These are phyloP conservation scores for Daldinia eschscholtzii DNA, from an alignment of 2,329 filamentous ascomycete genomes.

Conservation along the genomic window DNA sequence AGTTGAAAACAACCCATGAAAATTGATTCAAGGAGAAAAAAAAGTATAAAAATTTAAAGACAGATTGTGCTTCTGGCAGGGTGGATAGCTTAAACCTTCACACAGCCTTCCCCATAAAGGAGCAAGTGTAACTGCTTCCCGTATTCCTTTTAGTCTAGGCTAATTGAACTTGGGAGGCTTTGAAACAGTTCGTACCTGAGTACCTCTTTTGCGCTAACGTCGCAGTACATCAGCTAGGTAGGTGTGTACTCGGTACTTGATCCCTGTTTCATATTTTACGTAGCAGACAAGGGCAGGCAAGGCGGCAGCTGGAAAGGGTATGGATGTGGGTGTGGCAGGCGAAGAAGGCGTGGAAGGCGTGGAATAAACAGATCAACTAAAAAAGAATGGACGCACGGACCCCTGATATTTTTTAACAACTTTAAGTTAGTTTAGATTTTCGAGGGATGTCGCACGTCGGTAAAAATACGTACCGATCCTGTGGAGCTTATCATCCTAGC, in stretches of 20 bases:
- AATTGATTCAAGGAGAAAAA: constrained; percentile 21
- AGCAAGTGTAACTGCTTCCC: constrained; percentile 10
- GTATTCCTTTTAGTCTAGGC: constrained; percentile 19
- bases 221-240: not conserved
- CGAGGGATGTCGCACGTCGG: constrained; percentile 43
- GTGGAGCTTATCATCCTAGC: constrained; percentile 41
- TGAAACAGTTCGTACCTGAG: constrained; percentile 30
- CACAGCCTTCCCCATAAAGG: constrained; percentile 19
- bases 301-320: constrained; percentile 27
- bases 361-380: constrained; percentile 24
- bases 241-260: constrained; percentile 19
- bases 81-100: constrained; percentile 16
- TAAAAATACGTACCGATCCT: constrained; percentile 41
- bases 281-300: constrained; percentile 22
- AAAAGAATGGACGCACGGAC: constrained; percentile 32
- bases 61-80: constrained; percentile 22
- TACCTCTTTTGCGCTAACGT: constrained; percentile 22
- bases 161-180: constrained; percentile 22
- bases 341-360: not conserved
- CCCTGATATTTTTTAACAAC: not conserved
- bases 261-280: constrained; percentile 16
- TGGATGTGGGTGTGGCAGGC: constrained; percentile 11
- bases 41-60: constrained; percentile 21
- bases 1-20: constrained; percentile 10
- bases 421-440: constrained; percentile 19